These are phyloP conservation scores for Exophiala calicioides DNA, from an alignment of 2,329 filamentous ascomycete genomes.

Conservation along the genomic window DNA sequence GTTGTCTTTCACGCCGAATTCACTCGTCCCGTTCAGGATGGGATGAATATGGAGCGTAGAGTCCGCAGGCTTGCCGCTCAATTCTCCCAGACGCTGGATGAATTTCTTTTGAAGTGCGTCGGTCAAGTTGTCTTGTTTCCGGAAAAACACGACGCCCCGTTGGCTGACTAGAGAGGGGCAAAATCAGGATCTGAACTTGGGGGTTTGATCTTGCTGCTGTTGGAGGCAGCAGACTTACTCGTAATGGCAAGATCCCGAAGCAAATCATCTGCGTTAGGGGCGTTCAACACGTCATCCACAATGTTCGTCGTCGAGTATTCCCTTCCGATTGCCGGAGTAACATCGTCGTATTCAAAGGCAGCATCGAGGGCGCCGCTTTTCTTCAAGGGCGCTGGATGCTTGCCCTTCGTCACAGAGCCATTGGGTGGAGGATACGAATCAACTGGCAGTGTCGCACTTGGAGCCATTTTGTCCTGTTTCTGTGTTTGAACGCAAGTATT, in stretches of 20 bases:
- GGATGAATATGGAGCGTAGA: constrained; percentile 64
- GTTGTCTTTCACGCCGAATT: constrained; percentile 57
- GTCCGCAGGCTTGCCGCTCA: constrained; percentile 58
- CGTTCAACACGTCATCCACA: constrained; percentile 57
- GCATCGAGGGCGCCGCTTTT: constrained; percentile 43
- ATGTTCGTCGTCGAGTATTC: constrained; percentile 49
- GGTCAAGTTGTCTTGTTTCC: constrained; percentile 61
- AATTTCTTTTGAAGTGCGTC: constrained; percentile 67
- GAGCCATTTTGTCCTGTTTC: constrained; percentile 66
- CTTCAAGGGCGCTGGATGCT: constrained; percentile 37
- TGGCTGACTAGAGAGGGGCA: constrained; percentile 57
- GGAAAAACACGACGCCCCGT: constrained; percentile 70
- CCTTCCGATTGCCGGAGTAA: constrained; percentile 54
- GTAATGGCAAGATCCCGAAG: constrained; percentile 68
- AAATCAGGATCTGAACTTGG: constrained; percentile 1
- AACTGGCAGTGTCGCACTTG: constrained; percentile 41
- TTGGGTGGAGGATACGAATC: neutral
- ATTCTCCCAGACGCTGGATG: constrained; percentile 59
- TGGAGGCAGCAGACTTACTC: constrained; percentile 45
- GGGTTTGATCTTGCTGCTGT: constrained; percentile 6
- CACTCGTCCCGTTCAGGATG: constrained; percentile 55
- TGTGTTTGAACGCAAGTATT: no score
- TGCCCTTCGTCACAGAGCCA: neutral
- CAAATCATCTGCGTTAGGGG: constrained; percentile 64
- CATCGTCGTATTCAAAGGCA: constrained; percentile 49